These are phyloP conservation scores for Claviceps capensis DNA, from an alignment of 2,329 filamentous ascomycete species.

Conservation along the genomic window DNA sequence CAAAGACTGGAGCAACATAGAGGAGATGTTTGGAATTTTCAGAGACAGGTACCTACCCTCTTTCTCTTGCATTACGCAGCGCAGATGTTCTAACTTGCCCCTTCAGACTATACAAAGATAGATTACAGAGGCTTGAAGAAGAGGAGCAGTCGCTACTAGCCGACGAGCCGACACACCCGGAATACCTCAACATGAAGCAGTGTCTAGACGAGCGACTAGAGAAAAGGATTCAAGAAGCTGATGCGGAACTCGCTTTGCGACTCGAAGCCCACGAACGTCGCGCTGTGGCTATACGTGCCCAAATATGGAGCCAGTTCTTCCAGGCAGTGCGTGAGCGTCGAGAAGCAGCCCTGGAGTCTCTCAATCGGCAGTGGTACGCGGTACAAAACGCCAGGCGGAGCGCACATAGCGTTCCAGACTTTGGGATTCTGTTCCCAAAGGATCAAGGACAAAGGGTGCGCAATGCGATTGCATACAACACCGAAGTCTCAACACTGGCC, in stretches of 20 bases:
- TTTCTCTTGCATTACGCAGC: neutral
- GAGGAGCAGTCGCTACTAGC: conserved; percentile 49
- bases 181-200: conserved; percentile 80
- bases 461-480: conserved; percentile 85
- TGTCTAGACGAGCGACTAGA: conserved; percentile 72
- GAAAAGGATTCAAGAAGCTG: conserved; percentile 64
- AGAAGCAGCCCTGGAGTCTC: conserved; percentile 63
- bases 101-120: conserved; percentile 70
- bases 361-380: conserved; percentile 84
- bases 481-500: conserved; percentile 80
- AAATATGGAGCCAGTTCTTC: conserved; percentile 82
- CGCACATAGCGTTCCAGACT: conserved; percentile 68
- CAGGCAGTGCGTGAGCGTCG: conserved; percentile 74
- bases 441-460: conserved; percentile 63
- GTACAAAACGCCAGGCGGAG: conserved; percentile 80
- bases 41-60: conserved; percentile 51
- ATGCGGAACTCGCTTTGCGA: conserved; percentile 60
- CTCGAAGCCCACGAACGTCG: conserved; percentile 58
- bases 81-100: neutral
- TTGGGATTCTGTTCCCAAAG: conserved; percentile 66
- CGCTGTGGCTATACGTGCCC: conserved; percentile 68
- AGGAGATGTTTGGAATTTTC: conserved; percentile 78
- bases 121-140: conserved; percentile 65
- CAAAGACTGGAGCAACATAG: conserved; percentile 65
- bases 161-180: conserved; percentile 64